A percentile compares a stretch with the other conserved stretches of the same genome.
Evolutionary conservation across 2,329 filamentous ascomycete species (phyloP).

Genomic region (Paraphoma chrysanthemicola): DNA sequence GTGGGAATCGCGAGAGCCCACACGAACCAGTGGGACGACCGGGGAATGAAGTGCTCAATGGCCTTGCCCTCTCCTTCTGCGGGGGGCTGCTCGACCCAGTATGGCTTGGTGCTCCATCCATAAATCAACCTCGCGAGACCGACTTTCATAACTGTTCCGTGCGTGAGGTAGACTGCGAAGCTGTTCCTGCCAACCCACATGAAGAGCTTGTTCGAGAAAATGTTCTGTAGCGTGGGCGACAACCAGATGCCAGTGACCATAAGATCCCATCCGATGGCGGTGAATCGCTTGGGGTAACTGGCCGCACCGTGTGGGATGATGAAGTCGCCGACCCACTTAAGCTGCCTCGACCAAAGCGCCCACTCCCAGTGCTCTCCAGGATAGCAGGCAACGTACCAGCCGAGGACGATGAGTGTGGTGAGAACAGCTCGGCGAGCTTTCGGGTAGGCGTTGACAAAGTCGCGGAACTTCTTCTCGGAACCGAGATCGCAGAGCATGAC

Average conservation of each 20-base stretch:
- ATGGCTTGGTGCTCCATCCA: slow-evolving; percentile 56
- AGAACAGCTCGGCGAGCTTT: slow-evolving; percentile 49
- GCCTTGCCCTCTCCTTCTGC: slow-evolving; percentile 47
- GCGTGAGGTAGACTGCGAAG: slow-evolving; percentile 63
- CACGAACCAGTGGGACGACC: slow-evolving; percentile 46
- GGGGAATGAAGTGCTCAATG: slow-evolving; percentile 52
- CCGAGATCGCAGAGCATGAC: slow-evolving; percentile 61
- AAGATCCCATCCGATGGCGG: slow-evolving; percentile 58
- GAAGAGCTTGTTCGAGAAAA: slow-evolving; percentile 59
- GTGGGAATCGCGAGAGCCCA: slow-evolving; percentile 54
- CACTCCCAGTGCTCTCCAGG: slow-evolving; percentile 60
- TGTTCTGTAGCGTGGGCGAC: slow-evolving; percentile 56
- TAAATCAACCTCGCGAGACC: slow-evolving; percentile 61
- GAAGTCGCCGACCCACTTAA: slow-evolving; percentile 51
- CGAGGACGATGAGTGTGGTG: slow-evolving; percentile 49
- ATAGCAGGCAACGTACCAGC: slow-evolving; percentile 58
- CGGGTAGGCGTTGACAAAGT: slow-evolving; percentile 50
- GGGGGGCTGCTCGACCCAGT: slow-evolving; percentile 44
- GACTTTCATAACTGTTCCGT: slow-evolving; percentile 61
- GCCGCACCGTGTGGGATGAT: slow-evolving; percentile 57
- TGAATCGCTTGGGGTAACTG: slow-evolving; percentile 52
- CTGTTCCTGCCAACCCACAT: slow-evolving; percentile 63
- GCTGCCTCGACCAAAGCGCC: slow-evolving; percentile 56
- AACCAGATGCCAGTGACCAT: slow-evolving; percentile 60
- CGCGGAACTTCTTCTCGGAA: slow-evolving; percentile 55